Percentiles rank a stretch among this genome's conserved stretches.
phyloP scores from a whole-genome alignment of 768 basidiomycete species.

The Rickenella mellea region DNA sequence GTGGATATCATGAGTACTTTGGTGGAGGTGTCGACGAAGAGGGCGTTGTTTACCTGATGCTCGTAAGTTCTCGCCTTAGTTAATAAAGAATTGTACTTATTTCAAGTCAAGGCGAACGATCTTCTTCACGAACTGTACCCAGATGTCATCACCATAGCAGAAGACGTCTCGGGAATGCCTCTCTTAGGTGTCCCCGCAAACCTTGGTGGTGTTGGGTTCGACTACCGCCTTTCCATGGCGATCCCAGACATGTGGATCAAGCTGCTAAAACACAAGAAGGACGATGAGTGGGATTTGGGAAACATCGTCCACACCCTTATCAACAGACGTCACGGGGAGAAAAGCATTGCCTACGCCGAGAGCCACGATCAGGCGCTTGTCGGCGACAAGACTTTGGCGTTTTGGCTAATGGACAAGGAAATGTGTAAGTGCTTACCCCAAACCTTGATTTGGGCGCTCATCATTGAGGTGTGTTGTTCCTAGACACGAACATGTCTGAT shows the following conservation, averaged over 20 bases:
- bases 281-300: constrained; percentile 82
- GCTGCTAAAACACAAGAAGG: constrained; percentile 82
- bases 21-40: constrained; percentile 78
- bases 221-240: constrained; percentile 97
- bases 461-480: constrained; percentile 3
- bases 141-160: constrained; percentile 80
- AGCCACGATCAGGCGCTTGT: constrained; percentile 98
- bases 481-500: constrained; percentile 94
- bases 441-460: background rate
- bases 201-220: constrained; percentile 90
- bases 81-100: constrained; percentile 4
- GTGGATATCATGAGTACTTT: constrained; percentile 98
- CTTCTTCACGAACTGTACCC: constrained; percentile 79
- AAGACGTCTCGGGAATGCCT: constrained; percentile 99
- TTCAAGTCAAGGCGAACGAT: constrained; percentile 72
- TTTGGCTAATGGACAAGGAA: constrained; percentile 99
- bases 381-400: constrained; percentile 96
- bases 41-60: constrained; percentile 92
- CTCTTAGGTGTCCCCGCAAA: constrained; percentile 73
- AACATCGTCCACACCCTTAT: constrained; percentile 84
- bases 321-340: constrained; percentile 84
- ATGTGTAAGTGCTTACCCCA: constrained; percentile 77
- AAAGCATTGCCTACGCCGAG: constrained; percentile 88
- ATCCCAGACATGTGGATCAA: constrained; percentile 99
- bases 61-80: constrained; percentile 45